phyloP scores from a whole-genome alignment of 2,329 filamentous ascomycete species.

The Lasiodiplodia theobromae region DNA sequence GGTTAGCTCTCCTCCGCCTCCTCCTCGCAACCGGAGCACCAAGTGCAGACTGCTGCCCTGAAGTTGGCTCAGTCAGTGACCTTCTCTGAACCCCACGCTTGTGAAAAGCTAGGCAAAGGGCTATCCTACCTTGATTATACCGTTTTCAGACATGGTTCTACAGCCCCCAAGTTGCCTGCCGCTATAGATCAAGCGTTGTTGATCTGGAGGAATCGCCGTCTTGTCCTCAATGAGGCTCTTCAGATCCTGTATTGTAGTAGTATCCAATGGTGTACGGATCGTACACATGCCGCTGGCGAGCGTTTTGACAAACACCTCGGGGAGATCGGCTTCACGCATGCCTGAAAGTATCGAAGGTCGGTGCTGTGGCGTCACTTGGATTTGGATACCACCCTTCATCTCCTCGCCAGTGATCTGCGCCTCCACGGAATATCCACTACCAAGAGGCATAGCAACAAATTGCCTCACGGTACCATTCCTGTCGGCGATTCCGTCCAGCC shows the following conservation, averaged over 20 bases:
- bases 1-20: background rate
- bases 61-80: too few species aligned
- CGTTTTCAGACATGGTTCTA: conserved; percentile 47
- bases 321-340: background rate
- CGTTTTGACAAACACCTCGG: background rate
- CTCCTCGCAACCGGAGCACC: conserved; percentile 35
- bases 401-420: conserved; percentile 55
- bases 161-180: background rate
- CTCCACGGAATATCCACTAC: conserved; percentile 54
- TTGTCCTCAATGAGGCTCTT: background rate
- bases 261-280: background rate
- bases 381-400: conserved; percentile 50
- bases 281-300: background rate
- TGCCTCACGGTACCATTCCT: conserved; percentile 51
- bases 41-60: conserved; percentile 32
- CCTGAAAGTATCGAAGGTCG: too few species aligned
- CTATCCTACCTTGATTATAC: too few species aligned
- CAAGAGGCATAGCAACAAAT: conserved; percentile 57
- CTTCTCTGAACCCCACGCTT: too few species aligned
- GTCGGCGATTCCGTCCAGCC: conserved; percentile 53
- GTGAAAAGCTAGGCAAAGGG: too few species aligned
- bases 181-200: background rate
- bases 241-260: background rate
- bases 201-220: background rate
- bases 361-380: conserved; percentile 34